A percentile compares a stretch with the other conserved stretches of the same genome.
Conservation (phyloP, 2,329 filamentous ascomycete genomes). For the Cladobotryum protrusum region DNA sequence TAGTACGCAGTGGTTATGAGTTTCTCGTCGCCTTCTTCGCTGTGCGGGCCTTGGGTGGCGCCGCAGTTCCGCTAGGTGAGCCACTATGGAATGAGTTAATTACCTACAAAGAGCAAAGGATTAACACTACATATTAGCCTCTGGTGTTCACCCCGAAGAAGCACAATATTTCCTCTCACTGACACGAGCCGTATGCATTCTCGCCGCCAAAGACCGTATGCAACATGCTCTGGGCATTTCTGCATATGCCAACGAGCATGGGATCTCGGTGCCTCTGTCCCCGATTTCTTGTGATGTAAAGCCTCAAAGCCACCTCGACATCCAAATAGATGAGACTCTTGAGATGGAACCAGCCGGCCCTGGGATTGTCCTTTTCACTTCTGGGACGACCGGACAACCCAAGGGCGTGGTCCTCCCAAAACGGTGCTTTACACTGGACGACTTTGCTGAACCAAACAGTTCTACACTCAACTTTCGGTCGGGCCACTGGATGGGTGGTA, state of each 20-base stretch:
- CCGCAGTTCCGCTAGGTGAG: slow-evolving; percentile 14
- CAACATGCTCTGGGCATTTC: neutral
- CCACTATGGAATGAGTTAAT: too few species aligned
- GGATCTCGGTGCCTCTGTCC: neutral
- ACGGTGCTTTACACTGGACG: neutral
- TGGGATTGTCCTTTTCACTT: slow-evolving; percentile 47
- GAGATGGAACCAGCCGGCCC: slow-evolving; percentile 5
- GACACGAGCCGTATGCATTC: slow-evolving; percentile 5
- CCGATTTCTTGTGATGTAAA: slow-evolving; percentile 1
- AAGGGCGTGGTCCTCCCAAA: slow-evolving; percentile 53
- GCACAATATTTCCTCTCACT: slow-evolving; percentile 6
- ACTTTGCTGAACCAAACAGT: neutral
- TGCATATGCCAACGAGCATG: slow-evolving; percentile 14
- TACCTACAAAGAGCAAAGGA: neutral
- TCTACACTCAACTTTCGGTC: slow-evolving; percentile 11
- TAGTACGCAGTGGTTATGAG: slow-evolving; percentile 15
- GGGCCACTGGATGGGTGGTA: slow-evolving; percentile 14
- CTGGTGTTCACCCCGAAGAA: slow-evolving; percentile 12
- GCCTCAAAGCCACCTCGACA: neutral
- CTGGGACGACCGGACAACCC: slow-evolving; percentile 40
- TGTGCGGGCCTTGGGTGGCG: slow-evolving; percentile 14
- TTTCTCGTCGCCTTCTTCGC: slow-evolving; percentile 19
- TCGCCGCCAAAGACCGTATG: neutral
- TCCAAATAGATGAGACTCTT: slow-evolving; percentile 4
- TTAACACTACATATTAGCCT: neutral